phyloP scores from a whole-genome alignment of 148 eudicot genomes.

The Polygonum maritimum region DNA sequence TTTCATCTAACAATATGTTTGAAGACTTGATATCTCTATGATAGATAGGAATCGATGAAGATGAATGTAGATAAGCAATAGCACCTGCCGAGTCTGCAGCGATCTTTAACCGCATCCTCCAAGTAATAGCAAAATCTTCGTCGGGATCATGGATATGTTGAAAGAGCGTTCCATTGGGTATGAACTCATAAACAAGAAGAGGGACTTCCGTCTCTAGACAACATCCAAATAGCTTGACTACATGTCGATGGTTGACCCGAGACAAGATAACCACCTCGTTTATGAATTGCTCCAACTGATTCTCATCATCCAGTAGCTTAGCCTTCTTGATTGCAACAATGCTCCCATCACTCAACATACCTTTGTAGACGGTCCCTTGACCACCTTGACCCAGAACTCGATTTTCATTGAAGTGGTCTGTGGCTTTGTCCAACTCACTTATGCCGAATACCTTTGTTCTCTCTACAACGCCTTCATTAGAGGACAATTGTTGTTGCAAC shows the following conservation, averaged over 20 bases:
- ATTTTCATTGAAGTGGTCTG: background rate
- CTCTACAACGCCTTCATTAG: background rate
- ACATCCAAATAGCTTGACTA: background rate
- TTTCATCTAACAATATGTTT: too few species aligned
- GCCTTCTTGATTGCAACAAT: background rate
- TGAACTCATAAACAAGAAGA: background rate
- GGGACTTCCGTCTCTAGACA: background rate
- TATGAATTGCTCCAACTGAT: background rate
- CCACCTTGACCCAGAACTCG: background rate
- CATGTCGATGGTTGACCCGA: background rate
- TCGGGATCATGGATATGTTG: too few species aligned
- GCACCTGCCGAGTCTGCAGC: too few species aligned
- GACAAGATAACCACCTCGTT: slow-evolving; percentile 1
- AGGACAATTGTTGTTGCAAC: background rate
- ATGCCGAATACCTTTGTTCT: background rate
- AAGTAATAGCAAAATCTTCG: too few species aligned
- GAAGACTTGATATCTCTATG: too few species aligned
- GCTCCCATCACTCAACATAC: background rate
- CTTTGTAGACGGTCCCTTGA: background rate
- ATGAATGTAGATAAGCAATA: too few species aligned
- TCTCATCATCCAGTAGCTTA: background rate
- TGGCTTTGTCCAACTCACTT: background rate
- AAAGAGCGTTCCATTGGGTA: background rate
- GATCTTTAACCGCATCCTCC: too few species aligned
- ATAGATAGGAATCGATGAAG: too few species aligned